Conservation (phyloP, 2,329 filamentous ascomycete genomes). For the Ambrosiella xylebori region DNA sequence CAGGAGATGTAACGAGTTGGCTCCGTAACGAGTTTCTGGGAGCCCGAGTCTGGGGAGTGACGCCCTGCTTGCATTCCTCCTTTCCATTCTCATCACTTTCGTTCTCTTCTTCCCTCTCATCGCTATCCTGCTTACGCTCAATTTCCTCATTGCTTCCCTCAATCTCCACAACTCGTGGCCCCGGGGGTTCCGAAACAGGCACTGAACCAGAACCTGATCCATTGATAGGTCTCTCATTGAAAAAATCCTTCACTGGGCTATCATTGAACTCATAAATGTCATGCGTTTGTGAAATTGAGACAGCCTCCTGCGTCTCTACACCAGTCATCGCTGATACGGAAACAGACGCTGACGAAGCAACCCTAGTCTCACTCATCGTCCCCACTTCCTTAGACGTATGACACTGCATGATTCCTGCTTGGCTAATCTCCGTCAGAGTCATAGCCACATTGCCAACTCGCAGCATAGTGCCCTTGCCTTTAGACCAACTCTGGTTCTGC, state of each 20-base stretch:
- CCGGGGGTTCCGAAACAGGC: no score
- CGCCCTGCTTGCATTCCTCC: background rate
- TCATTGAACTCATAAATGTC: no score
- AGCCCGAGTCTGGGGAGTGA: no score
- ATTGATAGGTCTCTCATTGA: no score
- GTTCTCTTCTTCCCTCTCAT: background rate
- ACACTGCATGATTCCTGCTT: background rate
- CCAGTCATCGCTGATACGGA: no score
- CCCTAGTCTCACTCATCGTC: background rate
- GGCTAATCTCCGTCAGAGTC: background rate
- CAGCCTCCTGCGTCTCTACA: no score
- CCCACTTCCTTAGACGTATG: background rate
- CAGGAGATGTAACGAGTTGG: no score
- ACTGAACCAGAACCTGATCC: no score
- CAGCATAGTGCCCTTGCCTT: background rate
- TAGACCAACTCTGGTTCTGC: background rate
- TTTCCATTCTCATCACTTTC: background rate
- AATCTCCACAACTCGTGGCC: background rate
- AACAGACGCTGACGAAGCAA: background rate
- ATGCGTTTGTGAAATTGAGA: no score
- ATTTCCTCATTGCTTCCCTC: background rate
- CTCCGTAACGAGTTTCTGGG: no score
- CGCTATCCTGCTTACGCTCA: background rate
- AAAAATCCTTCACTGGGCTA: no score
- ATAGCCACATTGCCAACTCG: background rate